A percentile compares a stretch with the other conserved stretches of the same genome.
Evolutionary conservation across 2,329 filamentous ascomycete genomes (phyloP).

Genomic region (Botrytis hyacinthi): DNA sequence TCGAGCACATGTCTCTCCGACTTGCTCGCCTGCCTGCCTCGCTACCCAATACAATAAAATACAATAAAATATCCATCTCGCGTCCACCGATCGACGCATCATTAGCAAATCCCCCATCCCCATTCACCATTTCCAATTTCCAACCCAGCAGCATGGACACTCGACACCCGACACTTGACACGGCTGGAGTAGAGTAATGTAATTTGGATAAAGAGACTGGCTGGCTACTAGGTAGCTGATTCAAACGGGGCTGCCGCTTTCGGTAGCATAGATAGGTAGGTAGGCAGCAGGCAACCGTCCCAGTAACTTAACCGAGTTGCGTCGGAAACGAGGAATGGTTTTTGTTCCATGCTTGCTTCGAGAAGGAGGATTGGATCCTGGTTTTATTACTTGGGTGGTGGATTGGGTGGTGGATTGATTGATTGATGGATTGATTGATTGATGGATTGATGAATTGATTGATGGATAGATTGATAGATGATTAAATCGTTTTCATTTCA

Average conservation of each 20-base stretch:
- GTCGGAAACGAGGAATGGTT: neutral
- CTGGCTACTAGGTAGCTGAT: neutral
- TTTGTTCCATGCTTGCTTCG: neutral
- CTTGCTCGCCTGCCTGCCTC: neutral
- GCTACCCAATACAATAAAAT: neutral
- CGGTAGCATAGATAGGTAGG: neutral
- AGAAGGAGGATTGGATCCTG: conserved; percentile 1
- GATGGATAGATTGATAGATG: too few relatives aligned
- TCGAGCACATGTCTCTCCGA: neutral
- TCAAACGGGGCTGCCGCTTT: neutral
- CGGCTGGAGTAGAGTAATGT: neutral
- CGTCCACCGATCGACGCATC: neutral
- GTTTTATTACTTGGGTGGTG: neutral
- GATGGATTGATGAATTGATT: too few relatives aligned
- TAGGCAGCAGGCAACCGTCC: conserved; percentile 10
- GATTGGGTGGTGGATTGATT: neutral
- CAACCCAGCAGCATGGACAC: neutral
- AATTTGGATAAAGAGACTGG: neutral
- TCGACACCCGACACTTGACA: neutral
- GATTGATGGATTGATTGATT: too few relatives aligned
- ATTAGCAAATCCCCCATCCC: too few relatives aligned
- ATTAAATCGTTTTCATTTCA: too few relatives aligned
- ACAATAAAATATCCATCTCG: neutral
- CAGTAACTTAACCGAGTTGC: neutral
- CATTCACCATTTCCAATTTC: too few relatives aligned